Evolutionary conservation across 495 filamentous ascomycete genomes (phyloP).

Genomic region (Lophiotrema nucula): DNA sequence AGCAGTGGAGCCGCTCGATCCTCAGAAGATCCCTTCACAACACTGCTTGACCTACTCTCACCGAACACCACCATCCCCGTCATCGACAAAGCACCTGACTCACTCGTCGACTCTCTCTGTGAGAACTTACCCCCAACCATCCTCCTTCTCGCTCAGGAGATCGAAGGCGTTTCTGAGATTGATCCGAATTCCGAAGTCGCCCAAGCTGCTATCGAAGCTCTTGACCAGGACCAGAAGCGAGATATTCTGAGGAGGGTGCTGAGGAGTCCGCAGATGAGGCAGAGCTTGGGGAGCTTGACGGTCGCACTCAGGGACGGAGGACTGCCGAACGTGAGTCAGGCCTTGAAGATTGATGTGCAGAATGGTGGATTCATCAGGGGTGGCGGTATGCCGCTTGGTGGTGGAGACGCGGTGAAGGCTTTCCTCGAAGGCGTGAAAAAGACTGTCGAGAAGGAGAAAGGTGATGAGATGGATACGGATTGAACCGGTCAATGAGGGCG

Average conservation of each 20-base stretch:
- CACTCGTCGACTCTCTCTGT: constrained; percentile 70
- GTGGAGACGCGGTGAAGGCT: constrained; percentile 82
- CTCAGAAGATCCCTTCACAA: constrained; percentile 64
- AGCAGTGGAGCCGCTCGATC: constrained; percentile 44
- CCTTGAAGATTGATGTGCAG: constrained; percentile 71
- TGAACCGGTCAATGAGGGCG: no score
- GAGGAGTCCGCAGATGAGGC: constrained; percentile 86
- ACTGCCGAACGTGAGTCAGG: constrained; percentile 82
- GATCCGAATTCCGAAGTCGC: constrained; percentile 64
- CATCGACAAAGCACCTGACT: constrained; percentile 62
- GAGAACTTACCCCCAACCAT: constrained; percentile 71
- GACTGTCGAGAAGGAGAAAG: constrained; percentile 60
- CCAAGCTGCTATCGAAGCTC: constrained; percentile 68
- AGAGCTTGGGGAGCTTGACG: constrained; percentile 80
- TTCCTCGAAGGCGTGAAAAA: constrained; percentile 86
- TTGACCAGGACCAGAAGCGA: constrained; percentile 75
- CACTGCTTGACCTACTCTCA: constrained; percentile 81
- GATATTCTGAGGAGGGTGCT: constrained; percentile 77
- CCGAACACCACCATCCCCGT: constrained; percentile 72
- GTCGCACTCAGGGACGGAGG: constrained; percentile 90
- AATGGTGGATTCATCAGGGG: constrained; percentile 78
- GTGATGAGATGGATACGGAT: constrained; percentile 31
- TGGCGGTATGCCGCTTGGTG: constrained; percentile 76
- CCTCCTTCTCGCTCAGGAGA: constrained; percentile 70
- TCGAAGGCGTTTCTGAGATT: constrained; percentile 53